Evolutionary conservation across 2,329 filamentous ascomycete species (phyloP).

Genomic region (Penicillium sp.): DNA sequence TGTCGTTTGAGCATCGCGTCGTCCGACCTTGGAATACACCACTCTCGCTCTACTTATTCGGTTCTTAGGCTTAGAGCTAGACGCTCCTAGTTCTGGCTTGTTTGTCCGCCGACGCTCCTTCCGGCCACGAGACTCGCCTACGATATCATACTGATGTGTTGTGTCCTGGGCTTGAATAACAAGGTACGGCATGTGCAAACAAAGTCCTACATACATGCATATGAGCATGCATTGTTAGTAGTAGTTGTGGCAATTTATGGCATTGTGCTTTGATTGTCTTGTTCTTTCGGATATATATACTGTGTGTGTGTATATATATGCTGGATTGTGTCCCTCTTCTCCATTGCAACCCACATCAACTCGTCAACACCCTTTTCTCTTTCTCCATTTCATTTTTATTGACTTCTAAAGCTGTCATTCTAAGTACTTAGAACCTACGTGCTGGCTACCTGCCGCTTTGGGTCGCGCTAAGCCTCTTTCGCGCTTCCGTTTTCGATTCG

Average conservation of each 20-base stretch:
- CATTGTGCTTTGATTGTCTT: neutral
- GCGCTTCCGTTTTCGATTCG: constrained; percentile 11
- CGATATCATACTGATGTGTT: neutral
- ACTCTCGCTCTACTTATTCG: neutral
- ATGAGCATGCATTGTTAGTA: neutral
- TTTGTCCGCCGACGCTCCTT: neutral
- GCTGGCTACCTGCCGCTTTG: constrained; percentile 5
- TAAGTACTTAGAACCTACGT: too few relatives aligned
- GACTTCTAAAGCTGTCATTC: neutral
- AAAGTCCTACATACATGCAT: neutral
- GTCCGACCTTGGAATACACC: neutral
- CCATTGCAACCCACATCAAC: neutral
- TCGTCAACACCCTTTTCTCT: neutral
- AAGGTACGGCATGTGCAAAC: neutral
- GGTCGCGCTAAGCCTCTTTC: constrained; percentile 4
- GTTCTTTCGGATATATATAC: neutral
- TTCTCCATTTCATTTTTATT: neutral
- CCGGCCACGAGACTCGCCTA: neutral
- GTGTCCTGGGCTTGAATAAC: neutral
- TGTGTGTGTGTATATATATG: neutral
- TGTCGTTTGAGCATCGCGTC: neutral
- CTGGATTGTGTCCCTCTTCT: neutral
- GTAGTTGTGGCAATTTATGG: neutral
- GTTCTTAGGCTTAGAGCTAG: neutral
- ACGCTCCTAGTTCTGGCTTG: neutral